A percentile compares a stretch with the other conserved stretches of the same genome.
These are phyloP conservation scores for Hanseniaspora mollemarum DNA, from an alignment of 805 yeast genomes.

Conservation along the genomic window DNA sequence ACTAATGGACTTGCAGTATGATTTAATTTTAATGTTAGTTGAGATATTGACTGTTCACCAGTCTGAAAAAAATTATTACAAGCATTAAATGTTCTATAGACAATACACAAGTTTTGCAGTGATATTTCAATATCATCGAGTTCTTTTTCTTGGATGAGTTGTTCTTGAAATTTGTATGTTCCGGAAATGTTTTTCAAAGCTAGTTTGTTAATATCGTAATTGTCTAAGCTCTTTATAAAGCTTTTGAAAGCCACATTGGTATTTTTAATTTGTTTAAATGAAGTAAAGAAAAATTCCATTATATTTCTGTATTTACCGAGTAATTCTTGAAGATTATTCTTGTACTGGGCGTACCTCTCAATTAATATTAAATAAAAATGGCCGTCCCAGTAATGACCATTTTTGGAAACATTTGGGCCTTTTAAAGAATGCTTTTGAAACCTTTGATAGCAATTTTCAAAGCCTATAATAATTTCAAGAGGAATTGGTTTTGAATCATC, in stretches of 20 bases:
- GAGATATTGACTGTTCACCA: neutral
- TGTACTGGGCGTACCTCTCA: neutral
- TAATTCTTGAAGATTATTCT: neutral
- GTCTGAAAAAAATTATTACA: neutral
- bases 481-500: neutral
- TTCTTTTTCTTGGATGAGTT: neutral
- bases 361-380: slow-evolving; percentile 3
- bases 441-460: slow-evolving; percentile 2
- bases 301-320: neutral
- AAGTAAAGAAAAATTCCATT: slow-evolving; percentile 1
- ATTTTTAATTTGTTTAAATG: neutral
- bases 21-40: neutral
- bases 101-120: neutral
- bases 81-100: neutral
- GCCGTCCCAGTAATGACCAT: slow-evolving; percentile 14
- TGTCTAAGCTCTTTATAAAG: neutral
- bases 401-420: neutral
- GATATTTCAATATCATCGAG: neutral
- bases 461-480: slow-evolving; percentile 7
- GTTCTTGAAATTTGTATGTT: slow-evolving; percentile 4
- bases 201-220: neutral
- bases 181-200: neutral
- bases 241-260: neutral
- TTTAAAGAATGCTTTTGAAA: neutral
- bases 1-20: too few relatives aligned